Evolutionary conservation across 257 asterid genomes (phyloP).

Genomic region (Lavandula angustifolia): DNA sequence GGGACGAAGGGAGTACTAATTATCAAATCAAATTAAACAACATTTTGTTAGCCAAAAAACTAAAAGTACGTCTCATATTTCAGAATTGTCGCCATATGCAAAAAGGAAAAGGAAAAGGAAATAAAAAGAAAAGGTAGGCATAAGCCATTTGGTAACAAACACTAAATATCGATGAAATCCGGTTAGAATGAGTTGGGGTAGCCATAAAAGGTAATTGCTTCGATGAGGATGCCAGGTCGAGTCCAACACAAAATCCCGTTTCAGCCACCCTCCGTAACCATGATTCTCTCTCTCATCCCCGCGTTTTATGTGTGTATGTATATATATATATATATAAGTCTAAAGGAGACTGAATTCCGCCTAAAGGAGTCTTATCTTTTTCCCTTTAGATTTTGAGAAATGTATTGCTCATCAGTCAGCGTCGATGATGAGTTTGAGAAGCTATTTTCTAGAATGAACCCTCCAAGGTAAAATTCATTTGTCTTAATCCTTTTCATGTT

Average conservation of each 20-base stretch:
- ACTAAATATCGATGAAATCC: not conserved
- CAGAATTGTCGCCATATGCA: not conserved
- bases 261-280: conserved; percentile 15
- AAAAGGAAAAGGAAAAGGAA: not conserved
- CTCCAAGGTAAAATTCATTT: conserved; percentile 61
- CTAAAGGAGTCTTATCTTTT: not conserved
- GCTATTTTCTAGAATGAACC: conserved; percentile 74
- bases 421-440: conserved; percentile 78
- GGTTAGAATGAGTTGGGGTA: too few relatives aligned
- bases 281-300: not conserved
- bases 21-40: not conserved
- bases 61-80: not conserved
- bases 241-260: not conserved
- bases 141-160: not conserved
- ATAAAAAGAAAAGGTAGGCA: not conserved
- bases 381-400: conserved; percentile 7
- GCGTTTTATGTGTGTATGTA: not conserved
- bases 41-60: not conserved
- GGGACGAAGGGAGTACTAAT: too few relatives aligned
- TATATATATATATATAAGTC: not conserved
- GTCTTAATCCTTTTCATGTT: not conserved
- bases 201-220: too few relatives aligned
- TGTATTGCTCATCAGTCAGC: conserved; percentile 46
- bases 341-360: too few relatives aligned
- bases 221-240: too few relatives aligned